Evolutionary conservation across 768 basidiomycete species (phyloP).

Genomic region (Pleurotus platypus): DNA sequence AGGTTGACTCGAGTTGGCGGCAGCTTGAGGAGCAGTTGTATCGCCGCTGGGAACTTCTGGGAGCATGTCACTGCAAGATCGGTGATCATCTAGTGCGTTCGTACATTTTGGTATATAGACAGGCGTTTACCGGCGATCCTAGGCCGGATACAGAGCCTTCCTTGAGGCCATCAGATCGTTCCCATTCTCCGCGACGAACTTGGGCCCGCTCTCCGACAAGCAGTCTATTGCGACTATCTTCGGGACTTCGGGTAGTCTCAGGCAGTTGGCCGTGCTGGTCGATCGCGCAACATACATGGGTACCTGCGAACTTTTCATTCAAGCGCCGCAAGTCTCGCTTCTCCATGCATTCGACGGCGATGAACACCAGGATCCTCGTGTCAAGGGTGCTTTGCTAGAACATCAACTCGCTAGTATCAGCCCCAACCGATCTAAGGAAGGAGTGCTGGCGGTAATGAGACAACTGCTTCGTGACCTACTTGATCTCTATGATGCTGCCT

Average conservation of each 20-base stretch:
- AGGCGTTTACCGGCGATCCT: background rate
- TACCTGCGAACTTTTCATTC: constrained; percentile 61
- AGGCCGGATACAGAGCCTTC: constrained; percentile 65
- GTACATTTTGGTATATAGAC: constrained; percentile 5
- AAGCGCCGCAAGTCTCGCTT: constrained; percentile 47
- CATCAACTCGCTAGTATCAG: constrained; percentile 58
- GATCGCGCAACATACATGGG: constrained; percentile 68
- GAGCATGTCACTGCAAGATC: constrained; percentile 72
- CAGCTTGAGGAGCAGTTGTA: constrained; percentile 63
- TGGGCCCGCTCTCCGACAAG: constrained; percentile 30
- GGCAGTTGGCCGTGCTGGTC: constrained; percentile 56
- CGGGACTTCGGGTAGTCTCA: constrained; percentile 35
- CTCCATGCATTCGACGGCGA: constrained; percentile 15
- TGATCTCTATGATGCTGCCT: constrained; percentile 39
- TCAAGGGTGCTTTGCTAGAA: constrained; percentile 57
- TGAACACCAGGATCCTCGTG: constrained; percentile 15
- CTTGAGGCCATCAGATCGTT: constrained; percentile 47
- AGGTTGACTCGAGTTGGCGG: constrained; percentile 39
- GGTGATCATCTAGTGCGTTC: constrained; percentile 67
- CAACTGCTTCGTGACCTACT: constrained; percentile 47
- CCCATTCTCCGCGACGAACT: constrained; percentile 42
- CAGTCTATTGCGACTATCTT: constrained; percentile 31
- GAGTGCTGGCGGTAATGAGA: constrained; percentile 35
- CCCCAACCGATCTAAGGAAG: constrained; percentile 53
- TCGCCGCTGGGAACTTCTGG: constrained; percentile 79